Evolutionary conservation across 345 rosid species (phyloP).

Genomic region (Streptanthus diversifolius): DNA sequence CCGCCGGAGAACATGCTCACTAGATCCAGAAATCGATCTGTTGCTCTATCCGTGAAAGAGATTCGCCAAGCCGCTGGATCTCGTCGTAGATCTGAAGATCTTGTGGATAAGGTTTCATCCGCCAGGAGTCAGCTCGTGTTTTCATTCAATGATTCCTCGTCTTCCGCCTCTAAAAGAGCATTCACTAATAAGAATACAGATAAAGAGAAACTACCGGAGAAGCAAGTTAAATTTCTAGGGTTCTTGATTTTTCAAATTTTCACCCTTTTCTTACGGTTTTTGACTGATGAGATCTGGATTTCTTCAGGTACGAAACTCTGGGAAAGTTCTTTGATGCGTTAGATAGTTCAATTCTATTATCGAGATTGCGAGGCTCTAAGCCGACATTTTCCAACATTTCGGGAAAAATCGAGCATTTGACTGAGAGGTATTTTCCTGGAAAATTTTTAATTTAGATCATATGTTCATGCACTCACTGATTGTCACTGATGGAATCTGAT

Average conservation of each 20-base stretch:
- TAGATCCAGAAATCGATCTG: constrained; percentile 51
- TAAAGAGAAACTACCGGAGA: constrained; percentile 41
- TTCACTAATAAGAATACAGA: background rate
- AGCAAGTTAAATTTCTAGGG: constrained; percentile 29
- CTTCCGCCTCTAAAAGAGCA: constrained; percentile 19
- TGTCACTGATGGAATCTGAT: background rate
- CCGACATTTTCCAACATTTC: constrained; percentile 52
- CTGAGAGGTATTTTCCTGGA: constrained; percentile 51
- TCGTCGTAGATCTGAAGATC: constrained; percentile 36
- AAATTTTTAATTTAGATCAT: background rate
- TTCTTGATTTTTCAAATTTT: background rate
- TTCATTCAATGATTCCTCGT: constrained; percentile 17
- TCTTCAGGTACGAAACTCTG: constrained; percentile 53
- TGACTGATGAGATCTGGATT: background rate
- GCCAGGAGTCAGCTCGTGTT: constrained; percentile 43
- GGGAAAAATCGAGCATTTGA: constrained; percentile 54
- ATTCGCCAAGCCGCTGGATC: constrained; percentile 54
- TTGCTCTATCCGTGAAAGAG: constrained; percentile 55
- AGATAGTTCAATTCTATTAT: constrained; percentile 53
- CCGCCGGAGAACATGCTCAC: constrained; percentile 31
- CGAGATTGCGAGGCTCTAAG: constrained; percentile 51
- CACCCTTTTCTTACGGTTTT: background rate
- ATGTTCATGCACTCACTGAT: background rate
- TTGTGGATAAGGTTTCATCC: constrained; percentile 32
- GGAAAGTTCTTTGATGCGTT: constrained; percentile 61